phyloP scores from a whole-genome alignment of 1,139 yeast species.

The Kodamaea alishanica region DNA sequence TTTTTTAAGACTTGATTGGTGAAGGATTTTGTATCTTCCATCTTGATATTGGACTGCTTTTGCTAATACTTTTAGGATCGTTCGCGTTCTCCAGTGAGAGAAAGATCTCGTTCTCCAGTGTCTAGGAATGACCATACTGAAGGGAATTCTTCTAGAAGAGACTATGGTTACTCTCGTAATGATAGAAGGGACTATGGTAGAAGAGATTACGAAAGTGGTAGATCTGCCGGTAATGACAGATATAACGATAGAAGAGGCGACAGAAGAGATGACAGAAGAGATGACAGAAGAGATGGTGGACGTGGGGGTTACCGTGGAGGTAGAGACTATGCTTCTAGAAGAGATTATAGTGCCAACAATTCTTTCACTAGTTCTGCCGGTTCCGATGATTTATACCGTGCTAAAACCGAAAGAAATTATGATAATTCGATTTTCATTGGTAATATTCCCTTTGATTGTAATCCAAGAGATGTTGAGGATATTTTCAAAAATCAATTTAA shows the following conservation, averaged over 20 bases:
- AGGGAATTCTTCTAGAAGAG: conserved; percentile 19
- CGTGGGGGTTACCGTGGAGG: conserved; percentile 19
- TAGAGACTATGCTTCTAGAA: conserved; percentile 22
- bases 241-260: conserved; percentile 7
- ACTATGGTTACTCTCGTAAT: conserved; percentile 26
- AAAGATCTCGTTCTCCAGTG: conserved; percentile 32
- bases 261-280: conserved; percentile 22
- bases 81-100: conserved; percentile 45
- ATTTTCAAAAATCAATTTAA: conserved; percentile 63
- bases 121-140: conserved; percentile 16
- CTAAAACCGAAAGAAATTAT: conserved; percentile 59
- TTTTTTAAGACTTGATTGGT: no score
- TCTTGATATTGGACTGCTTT: neutral
- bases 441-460: conserved; percentile 64
- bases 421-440: conserved; percentile 71
- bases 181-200: conserved; percentile 19
- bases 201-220: conserved; percentile 19
- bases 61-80: conserved; percentile 36
- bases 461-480: conserved; percentile 56
- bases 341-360: conserved; percentile 19
- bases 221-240: conserved; percentile 15
- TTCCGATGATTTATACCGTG: conserved; percentile 30
- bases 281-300: conserved; percentile 6
- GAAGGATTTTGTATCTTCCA: no score
- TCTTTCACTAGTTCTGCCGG: conserved; percentile 18